Conservation (phyloP, 148 eudicot genomes). For the Rhododendron simsii region DNA sequence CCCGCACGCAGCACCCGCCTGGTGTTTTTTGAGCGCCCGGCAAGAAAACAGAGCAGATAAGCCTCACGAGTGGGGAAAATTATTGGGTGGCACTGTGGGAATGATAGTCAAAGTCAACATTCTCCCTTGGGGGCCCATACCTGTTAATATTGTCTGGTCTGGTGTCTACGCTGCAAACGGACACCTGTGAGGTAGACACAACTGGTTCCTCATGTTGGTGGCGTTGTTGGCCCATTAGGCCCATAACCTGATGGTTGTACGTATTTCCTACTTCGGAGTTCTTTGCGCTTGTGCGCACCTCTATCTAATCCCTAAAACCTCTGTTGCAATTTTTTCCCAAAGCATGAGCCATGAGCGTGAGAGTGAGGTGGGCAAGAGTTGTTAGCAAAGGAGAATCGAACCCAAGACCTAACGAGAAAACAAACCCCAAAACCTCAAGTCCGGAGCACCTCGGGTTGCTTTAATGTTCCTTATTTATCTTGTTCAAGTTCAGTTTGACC, state of each 20-base stretch:
- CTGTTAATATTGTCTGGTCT: slow-evolving; percentile 8
- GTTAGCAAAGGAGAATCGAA: background rate
- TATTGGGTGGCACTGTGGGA: background rate
- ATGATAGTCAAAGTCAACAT: slow-evolving; percentile 22
- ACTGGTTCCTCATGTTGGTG: background rate
- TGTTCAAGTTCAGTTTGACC: background rate
- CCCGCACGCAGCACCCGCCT: background rate
- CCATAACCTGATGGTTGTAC: background rate
- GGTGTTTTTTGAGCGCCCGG: background rate
- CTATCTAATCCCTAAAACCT: too few relatives aligned
- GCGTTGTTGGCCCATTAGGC: background rate
- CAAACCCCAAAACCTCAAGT: too few relatives aligned
- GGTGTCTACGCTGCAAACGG: background rate
- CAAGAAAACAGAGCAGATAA: slow-evolving; percentile 26
- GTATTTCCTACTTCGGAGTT: too few relatives aligned
- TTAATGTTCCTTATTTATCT: too few relatives aligned
- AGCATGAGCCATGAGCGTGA: background rate
- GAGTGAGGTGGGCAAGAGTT: background rate
- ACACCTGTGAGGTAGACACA: slow-evolving; percentile 33
- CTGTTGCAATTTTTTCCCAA: too few relatives aligned
- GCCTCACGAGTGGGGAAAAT: slow-evolving; percentile 49
- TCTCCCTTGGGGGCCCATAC: slow-evolving; percentile 21
- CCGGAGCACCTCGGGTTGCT: too few relatives aligned
- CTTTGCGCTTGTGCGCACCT: too few relatives aligned
- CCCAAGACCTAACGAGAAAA: too few relatives aligned